Evolutionary conservation across 2,329 filamentous ascomycete genomes (phyloP).

Genomic region (Alternaria gaisen): DNA sequence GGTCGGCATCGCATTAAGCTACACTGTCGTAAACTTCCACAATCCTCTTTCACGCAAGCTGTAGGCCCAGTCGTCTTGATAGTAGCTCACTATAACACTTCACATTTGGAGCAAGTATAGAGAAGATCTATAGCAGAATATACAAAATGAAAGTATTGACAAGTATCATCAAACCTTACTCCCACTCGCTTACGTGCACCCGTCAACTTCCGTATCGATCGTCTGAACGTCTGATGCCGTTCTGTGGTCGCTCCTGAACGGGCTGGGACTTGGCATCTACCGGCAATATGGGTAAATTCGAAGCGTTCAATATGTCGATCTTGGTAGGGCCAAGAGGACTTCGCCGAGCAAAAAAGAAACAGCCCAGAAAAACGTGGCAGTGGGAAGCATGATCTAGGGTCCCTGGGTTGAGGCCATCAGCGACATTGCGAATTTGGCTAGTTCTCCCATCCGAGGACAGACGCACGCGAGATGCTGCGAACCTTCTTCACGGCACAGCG

Average conservation of each 20-base stretch:
- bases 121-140: not conserved
- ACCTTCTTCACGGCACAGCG: not conserved
- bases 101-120: not conserved
- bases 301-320: conserved; percentile 15
- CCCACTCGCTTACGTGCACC: conserved; percentile 4
- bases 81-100: not conserved
- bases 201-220: not conserved
- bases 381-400: not conserved
- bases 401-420: conserved; percentile 10
- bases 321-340: conserved; percentile 1
- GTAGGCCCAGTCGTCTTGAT: not conserved
- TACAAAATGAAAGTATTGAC: not conserved
- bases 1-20: conserved; percentile 4
- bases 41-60: not conserved
- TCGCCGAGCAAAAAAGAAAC: conserved; percentile 3
- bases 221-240: conserved; percentile 1
- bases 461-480: not conserved
- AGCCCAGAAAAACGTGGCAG: conserved; percentile 12
- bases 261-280: conserved; percentile 7
- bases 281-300: conserved; percentile 23
- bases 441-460: not conserved
- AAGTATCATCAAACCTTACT: not conserved
- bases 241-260: conserved; percentile 5
- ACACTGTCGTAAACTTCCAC: not conserved
- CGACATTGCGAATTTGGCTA: conserved; percentile 4